Conservation (phyloP, 441 rosid genomes). For the Jatropha multifida region DNA sequence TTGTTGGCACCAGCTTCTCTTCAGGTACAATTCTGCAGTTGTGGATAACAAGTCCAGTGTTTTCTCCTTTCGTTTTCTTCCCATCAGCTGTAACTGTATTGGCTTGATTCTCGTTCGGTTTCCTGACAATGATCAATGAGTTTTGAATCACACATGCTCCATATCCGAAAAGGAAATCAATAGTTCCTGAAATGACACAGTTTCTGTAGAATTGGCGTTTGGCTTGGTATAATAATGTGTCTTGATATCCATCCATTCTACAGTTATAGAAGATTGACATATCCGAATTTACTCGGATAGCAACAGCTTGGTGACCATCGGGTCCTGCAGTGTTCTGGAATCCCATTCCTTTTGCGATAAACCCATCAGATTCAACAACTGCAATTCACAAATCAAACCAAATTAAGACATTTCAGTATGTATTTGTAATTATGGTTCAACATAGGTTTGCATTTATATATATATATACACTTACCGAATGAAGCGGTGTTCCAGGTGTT, state of each 20-base stretch:
- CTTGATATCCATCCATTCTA: constrained; percentile 37
- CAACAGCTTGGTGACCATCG: constrained; percentile 37
- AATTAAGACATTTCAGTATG: background rate
- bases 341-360: constrained; percentile 31
- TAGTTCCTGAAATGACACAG: constrained; percentile 35
- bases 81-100: constrained; percentile 41
- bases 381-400: background rate
- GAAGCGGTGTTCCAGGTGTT: constrained; percentile 37
- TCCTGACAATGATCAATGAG: constrained; percentile 31
- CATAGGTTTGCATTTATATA: no score
- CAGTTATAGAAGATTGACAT: constrained; percentile 30
- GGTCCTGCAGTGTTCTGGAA: constrained; percentile 40
- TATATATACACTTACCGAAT: constrained; percentile 22
- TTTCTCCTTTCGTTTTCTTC: constrained; percentile 24
- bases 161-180: constrained; percentile 38
- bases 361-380: constrained; percentile 31
- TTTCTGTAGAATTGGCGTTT: constrained; percentile 35
- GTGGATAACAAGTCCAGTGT: constrained; percentile 32
- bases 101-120: constrained; percentile 29
- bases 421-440: no score
- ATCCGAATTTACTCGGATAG: constrained; percentile 30
- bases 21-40: constrained; percentile 38
- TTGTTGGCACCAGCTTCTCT: constrained; percentile 12
- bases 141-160: constrained; percentile 34
- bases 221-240: constrained; percentile 31